A percentile compares a stretch with the other conserved stretches of the same genome.
phyloP scores from a whole-genome alignment of 2,329 filamentous ascomycete genomes.

The Pseudogymnoascus sp. region DNA sequence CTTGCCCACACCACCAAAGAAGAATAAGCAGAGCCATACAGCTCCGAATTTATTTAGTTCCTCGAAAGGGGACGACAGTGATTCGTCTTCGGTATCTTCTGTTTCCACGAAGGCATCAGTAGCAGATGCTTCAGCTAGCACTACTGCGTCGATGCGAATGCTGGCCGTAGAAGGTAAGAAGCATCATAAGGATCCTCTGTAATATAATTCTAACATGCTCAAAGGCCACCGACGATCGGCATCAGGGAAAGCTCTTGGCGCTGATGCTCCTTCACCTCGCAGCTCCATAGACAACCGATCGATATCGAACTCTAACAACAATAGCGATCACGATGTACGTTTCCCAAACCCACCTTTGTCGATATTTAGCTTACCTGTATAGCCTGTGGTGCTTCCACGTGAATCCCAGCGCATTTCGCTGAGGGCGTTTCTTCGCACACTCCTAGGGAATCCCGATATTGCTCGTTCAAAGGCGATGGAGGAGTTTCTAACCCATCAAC shows the following conservation, averaged over 20 bases:
- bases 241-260: slow-evolving; percentile 13
- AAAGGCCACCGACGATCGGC: slow-evolving; percentile 15
- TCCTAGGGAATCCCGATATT: slow-evolving; percentile 77
- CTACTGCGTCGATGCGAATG: slow-evolving; percentile 22
- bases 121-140: slow-evolving; percentile 9
- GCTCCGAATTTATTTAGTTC: slow-evolving; percentile 48
- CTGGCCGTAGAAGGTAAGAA: slow-evolving; percentile 36
- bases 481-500: slow-evolving; percentile 71
- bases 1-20: slow-evolving; percentile 76
- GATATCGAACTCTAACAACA: slow-evolving; percentile 12
- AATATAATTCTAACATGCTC: slow-evolving; percentile 10
- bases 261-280: neutral
- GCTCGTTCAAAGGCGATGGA: slow-evolving; percentile 75
- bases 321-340: slow-evolving; percentile 2
- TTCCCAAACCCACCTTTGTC: neutral
- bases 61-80: slow-evolving; percentile 56
- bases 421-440: slow-evolving; percentile 77
- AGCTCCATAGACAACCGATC: slow-evolving; percentile 25
- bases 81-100: slow-evolving; percentile 66
- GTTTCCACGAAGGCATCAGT: slow-evolving; percentile 23
- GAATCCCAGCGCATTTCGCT: slow-evolving; percentile 89
- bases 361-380: neutral
- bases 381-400: slow-evolving; percentile 53
- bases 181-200: neutral
- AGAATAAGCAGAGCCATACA: slow-evolving; percentile 76